Base-by-base conservation (phyloP, 345 rosid genomes). In the Hibiscus tridactylites region DNA sequence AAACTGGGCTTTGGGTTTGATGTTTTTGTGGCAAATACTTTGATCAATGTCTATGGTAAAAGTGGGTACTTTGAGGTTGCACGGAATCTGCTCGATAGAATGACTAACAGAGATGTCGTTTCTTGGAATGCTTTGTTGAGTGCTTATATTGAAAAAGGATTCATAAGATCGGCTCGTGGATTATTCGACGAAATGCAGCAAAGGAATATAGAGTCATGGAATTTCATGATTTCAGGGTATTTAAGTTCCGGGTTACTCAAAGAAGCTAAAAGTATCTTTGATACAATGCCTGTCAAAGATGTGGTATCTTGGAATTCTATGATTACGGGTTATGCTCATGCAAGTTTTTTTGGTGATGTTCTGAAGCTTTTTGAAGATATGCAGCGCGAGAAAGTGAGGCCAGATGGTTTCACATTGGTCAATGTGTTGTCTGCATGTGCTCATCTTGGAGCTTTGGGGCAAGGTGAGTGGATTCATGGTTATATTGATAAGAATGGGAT, bases 361-460 rank as follows among this genome's bases (percentile, higher is more conserved):
- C 74, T 81, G 70, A 74, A 70, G 52, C 71, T 84, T 61, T 86
- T 86, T n/a, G 70, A 61, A 67, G 77, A 73, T 70, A 82, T 86
- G 88, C 82, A 67, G 74, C 35, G 28, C n/a, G 71, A 57, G 0
- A 54, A 63, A 4, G 84, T 80, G 74, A 50, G 66, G 54, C 85
- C 85, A 2, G 83, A 86, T 78, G 59, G 76, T 72, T 75, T 70
- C 47, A 81, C 86, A 19, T 21, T 84, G 46, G 88, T 79, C 57
- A 84, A 78, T 73, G 79, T 79, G 3, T 76, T 86, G 65, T 82
- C 82, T 63, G 84, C 85, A 6, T 86, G 88, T 76, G 86, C 85
- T 37, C 79, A 50, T 73, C 70, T 81, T 75, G 88, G 81, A n/a
- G 80, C 86, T 0, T 68, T 81, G 39, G 76, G 80, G 57, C 83